A percentile compares a stretch with the other conserved stretches of the same genome.
These are phyloP conservation scores for Colletotrichum australisinense DNA, from an alignment of 2,329 filamentous ascomycete species.

Conservation along the genomic window DNA sequence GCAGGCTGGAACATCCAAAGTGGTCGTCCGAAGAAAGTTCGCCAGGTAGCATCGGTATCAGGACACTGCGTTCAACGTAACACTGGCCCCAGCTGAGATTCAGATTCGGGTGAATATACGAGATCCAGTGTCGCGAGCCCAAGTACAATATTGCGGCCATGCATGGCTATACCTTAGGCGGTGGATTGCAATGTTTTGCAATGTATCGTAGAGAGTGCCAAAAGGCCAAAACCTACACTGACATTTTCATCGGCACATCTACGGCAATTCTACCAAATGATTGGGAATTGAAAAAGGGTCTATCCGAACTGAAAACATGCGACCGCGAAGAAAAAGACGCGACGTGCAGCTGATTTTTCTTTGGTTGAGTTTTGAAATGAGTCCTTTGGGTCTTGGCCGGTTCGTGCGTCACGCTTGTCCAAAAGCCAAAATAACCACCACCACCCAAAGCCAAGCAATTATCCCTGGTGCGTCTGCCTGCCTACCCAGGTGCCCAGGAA, in stretches of 20 bases:
- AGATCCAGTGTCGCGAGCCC: neutral
- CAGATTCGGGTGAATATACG: neutral
- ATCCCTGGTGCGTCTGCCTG: neutral
- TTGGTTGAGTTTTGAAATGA: too few relatives aligned
- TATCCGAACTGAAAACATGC: neutral
- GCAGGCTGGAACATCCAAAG: neutral
- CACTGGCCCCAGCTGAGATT: neutral
- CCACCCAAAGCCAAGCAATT: neutral
- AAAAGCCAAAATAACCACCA: slow-evolving; percentile 2
- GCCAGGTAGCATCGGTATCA: neutral
- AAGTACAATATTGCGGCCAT: neutral
- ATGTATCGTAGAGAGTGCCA: too few relatives aligned
- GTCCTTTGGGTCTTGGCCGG: too few relatives aligned
- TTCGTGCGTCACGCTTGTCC: neutral
- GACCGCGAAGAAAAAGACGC: neutral
- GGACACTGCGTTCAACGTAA: neutral
- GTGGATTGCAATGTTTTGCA: neutral
- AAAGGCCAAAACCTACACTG: too few relatives aligned
- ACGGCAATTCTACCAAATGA: neutral
- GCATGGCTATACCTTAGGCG: neutral
- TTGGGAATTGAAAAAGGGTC: neutral
- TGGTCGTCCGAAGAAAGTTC: neutral
- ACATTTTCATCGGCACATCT: neutral
- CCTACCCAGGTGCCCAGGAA: neutral
- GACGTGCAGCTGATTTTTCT: neutral